phyloP scores from a whole-genome alignment of 768 basidiomycete species.

The Porphyrellus cyaneotinctus region DNA sequence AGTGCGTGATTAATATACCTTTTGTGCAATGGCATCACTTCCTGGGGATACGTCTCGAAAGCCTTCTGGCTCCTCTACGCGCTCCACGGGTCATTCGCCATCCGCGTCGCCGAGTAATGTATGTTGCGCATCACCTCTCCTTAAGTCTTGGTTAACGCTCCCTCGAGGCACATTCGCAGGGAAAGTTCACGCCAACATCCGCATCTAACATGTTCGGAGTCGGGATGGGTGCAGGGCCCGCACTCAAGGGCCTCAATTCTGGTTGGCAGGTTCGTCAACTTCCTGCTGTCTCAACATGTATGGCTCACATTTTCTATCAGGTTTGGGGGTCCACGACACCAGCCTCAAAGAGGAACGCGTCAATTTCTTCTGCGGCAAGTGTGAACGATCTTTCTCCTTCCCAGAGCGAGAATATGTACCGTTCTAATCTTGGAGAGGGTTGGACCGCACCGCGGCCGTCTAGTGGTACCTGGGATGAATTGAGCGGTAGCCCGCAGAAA shows the following conservation, averaged over 20 bases:
- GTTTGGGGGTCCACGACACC: slow-evolving; percentile 55
- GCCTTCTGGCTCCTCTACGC: slow-evolving; percentile 66
- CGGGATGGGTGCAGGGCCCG: slow-evolving; percentile 43
- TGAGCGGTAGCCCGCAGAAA: slow-evolving; percentile 44
- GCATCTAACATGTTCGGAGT: slow-evolving; percentile 51
- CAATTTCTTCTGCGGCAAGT: slow-evolving; percentile 57
- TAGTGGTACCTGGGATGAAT: slow-evolving; percentile 61
- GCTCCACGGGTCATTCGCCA: slow-evolving; percentile 61
- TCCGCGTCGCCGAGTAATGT: slow-evolving; percentile 58
- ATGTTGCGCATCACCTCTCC: slow-evolving; percentile 18
- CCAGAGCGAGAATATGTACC: slow-evolving; percentile 45
- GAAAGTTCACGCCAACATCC: slow-evolving; percentile 41
- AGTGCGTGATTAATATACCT: slow-evolving; percentile 31
- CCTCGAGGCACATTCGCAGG: slow-evolving; percentile 38
- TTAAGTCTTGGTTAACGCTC: slow-evolving; percentile 7
- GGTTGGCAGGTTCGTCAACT: slow-evolving; percentile 60
- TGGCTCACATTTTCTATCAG: slow-evolving; percentile 31
- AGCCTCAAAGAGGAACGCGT: slow-evolving; percentile 54
- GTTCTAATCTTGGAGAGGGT: slow-evolving; percentile 43
- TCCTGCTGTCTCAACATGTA: slow-evolving; percentile 5
- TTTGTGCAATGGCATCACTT: slow-evolving; percentile 31
- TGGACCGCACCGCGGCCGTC: slow-evolving; percentile 51
- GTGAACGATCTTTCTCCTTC: slow-evolving; percentile 44
- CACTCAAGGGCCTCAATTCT: slow-evolving; percentile 51
- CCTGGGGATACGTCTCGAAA: slow-evolving; percentile 52